Evolutionary conservation across 2,329 filamentous ascomycete species (phyloP).

Genomic region (Clonostachys chloroleuca): DNA sequence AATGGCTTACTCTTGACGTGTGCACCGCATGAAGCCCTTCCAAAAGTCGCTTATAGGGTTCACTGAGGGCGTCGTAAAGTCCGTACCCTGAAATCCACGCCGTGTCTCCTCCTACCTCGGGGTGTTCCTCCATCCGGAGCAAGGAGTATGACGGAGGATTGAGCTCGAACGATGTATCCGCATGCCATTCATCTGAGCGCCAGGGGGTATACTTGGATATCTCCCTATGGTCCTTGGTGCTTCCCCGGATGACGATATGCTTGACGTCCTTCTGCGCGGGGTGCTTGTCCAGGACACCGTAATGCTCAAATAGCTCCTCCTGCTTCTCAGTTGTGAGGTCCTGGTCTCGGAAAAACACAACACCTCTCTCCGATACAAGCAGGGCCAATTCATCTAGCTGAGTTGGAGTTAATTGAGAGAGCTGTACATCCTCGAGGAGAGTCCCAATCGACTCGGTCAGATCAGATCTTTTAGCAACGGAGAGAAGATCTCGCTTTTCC

Average conservation of each 20-base stretch:
- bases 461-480: conserved; percentile 27
- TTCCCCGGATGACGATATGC: conserved; percentile 38
- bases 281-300: conserved; percentile 71
- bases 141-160: conserved; percentile 35
- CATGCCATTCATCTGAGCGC: conserved; percentile 30
- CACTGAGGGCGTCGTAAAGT: conserved; percentile 37
- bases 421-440: conserved; percentile 30
- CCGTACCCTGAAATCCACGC: conserved; percentile 42
- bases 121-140: conserved; percentile 27
- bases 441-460: conserved; percentile 32
- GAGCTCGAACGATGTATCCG: conserved; percentile 35
- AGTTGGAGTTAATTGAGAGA: conserved; percentile 33
- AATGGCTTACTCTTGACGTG: conserved; percentile 24
- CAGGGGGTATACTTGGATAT: conserved; percentile 34
- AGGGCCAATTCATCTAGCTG: conserved; percentile 62
- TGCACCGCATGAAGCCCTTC: conserved; percentile 39
- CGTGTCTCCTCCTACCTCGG: conserved; percentile 33
- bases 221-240: conserved; percentile 32
- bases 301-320: conserved; percentile 52
- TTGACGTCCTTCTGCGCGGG: conserved; percentile 32
- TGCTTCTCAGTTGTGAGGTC: conserved; percentile 50
- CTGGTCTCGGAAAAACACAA: conserved; percentile 73
- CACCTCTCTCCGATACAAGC: conserved; percentile 71
- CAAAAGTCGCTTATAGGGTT: conserved; percentile 32
- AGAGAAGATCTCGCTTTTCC: conserved; percentile 33